Conservation (phyloP, 148 eudicot species). For the Spergularia bocconei region DNA sequence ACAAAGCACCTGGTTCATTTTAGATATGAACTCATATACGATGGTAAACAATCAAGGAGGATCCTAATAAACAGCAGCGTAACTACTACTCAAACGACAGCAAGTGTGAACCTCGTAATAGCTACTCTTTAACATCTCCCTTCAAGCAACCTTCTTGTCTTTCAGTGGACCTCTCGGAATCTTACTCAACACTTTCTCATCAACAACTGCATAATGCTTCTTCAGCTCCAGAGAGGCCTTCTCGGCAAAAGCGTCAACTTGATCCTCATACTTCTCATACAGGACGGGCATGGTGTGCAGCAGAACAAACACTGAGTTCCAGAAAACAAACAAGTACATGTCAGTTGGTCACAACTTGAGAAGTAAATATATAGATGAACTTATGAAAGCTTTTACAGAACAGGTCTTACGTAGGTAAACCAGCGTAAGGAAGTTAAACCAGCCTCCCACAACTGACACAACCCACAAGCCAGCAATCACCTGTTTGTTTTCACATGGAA, state of each 20-base stretch:
- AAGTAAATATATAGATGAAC: background rate
- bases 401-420: conserved; percentile 68
- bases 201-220: conserved; percentile 77
- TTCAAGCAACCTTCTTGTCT: conserved; percentile 51
- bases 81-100: conserved; percentile 14
- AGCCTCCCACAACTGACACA: conserved; percentile 62
- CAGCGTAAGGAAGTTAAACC: conserved; percentile 74
- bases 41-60: conserved; percentile 14
- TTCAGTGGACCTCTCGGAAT: conserved; percentile 67
- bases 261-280: conserved; percentile 86
- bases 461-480: conserved; percentile 88
- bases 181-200: conserved; percentile 74
- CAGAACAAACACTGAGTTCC: conserved; percentile 57
- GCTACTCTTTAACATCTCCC: conserved; percentile 14
- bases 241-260: conserved; percentile 76
- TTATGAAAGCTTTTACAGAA: background rate
- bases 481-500: conserved; percentile 32
- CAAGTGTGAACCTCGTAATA: conserved; percentile 20
- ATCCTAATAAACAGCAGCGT: conserved; percentile 13
- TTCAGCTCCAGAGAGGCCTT: conserved; percentile 69
- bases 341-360: background rate
- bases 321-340: background rate
- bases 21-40: conserved; percentile 25
- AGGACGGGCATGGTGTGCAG: conserved; percentile 78
- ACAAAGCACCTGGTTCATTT: conserved; percentile 29